phyloP scores from a whole-genome alignment of 352 stramenopile species.

The Phytophthora hibernalis region DNA sequence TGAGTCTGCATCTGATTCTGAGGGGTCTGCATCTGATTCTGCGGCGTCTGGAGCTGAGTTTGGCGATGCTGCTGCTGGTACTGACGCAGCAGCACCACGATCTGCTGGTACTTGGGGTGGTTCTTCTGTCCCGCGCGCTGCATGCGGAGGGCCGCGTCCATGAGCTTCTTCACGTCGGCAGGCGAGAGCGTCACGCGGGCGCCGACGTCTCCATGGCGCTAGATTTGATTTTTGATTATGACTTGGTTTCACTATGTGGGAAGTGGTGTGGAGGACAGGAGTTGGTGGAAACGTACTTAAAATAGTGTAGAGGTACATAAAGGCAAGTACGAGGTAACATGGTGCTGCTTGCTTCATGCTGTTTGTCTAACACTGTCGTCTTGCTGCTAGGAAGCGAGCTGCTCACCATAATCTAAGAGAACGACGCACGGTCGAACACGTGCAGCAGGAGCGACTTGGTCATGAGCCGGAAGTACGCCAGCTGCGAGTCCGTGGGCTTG shows the following conservation, averaged over 20 bases:
- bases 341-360: slow-evolving; percentile 7
- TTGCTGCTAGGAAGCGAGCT: slow-evolving; percentile 13
- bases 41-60: too few species aligned
- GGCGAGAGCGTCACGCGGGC: slow-evolving; percentile 50
- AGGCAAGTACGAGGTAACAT: slow-evolving; percentile 16
- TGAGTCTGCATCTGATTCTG: slow-evolving; percentile 33
- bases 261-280: slow-evolving; percentile 4
- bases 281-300: not conserved
- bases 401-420: slow-evolving; percentile 58
- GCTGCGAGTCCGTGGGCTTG: slow-evolving; percentile 70
- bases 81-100: slow-evolving; percentile 77
- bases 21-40: not conserved
- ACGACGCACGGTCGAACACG: slow-evolving; percentile 86
- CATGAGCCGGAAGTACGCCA: slow-evolving; percentile 89
- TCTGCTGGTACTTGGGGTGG: slow-evolving; percentile 89
- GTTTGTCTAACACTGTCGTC: slow-evolving; percentile 31
- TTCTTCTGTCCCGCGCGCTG: slow-evolving; percentile 75
- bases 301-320: slow-evolving; percentile 2
- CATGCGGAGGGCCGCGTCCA: slow-evolving; percentile 86
- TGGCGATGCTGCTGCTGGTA: slow-evolving; percentile 67
- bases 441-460: slow-evolving; percentile 83
- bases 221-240: slow-evolving; percentile 3
- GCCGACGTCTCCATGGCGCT: slow-evolving; percentile 21
- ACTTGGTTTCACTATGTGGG: slow-evolving; percentile 18
- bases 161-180: slow-evolving; percentile 84